Evolutionary conservation across 371 early-diverging fungal genomes (phyloP).

Genomic region (Smittium culicis): DNA sequence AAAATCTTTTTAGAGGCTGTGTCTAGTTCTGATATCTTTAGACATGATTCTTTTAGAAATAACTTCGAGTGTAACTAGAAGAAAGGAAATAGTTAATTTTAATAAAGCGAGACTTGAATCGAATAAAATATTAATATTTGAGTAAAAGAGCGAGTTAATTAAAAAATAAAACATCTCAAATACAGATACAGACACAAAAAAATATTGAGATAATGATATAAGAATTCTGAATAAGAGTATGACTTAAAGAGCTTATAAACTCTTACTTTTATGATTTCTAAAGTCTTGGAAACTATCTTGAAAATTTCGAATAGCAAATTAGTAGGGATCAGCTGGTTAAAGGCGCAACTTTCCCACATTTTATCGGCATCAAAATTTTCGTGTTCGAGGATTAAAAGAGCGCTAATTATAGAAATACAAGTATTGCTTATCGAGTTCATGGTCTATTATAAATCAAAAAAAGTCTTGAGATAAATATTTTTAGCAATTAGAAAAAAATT

Average conservation of each 20-base stretch:
- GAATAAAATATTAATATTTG: background rate
- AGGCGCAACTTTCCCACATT: background rate
- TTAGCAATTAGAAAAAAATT: background rate
- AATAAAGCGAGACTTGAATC: no score
- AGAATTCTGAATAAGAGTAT: no score
- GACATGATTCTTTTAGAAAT: background rate
- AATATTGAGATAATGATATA: no score
- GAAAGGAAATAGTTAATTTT: no score
- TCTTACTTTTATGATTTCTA: background rate
- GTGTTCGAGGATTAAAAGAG: background rate
- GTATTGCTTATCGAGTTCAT: background rate
- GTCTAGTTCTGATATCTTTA: background rate
- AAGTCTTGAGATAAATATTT: no score
- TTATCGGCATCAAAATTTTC: background rate
- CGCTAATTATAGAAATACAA: background rate
- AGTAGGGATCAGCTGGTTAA: background rate
- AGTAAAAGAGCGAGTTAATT: background rate
- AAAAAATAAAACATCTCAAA: background rate
- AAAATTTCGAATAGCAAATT: background rate
- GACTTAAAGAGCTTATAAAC: no score
- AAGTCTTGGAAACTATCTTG: background rate
- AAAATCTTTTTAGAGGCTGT: background rate
- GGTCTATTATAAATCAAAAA: background rate
- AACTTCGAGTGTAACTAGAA: no score
- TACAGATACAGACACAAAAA: no score